Conservation (phyloP, 129 eudicot species). For the Helianthus annuus region DNA sequence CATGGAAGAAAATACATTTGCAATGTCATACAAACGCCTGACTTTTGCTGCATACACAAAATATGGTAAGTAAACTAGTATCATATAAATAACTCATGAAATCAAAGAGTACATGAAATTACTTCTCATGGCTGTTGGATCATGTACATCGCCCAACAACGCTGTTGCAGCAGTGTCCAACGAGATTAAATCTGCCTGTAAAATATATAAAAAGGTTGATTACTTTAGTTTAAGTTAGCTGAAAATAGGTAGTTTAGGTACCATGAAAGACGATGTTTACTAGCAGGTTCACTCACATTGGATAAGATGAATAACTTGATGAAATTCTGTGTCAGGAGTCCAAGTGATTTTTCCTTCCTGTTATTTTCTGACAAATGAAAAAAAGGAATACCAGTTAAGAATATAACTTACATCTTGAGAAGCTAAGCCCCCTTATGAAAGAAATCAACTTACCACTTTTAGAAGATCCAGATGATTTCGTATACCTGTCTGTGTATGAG, state of each 20-base stretch:
- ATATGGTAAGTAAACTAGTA: not conserved
- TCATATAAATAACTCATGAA: not conserved
- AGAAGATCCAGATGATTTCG: conserved; percentile 39
- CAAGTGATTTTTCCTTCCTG: conserved; percentile 83
- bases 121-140: conserved; percentile 67
- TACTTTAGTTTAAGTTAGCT: not conserved
- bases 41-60: conserved; percentile 61
- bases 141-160: conserved; percentile 63
- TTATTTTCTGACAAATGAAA: conserved; percentile 33
- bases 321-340: conserved; percentile 74
- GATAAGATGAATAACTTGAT: conserved; percentile 79
- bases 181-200: conserved; percentile 65
- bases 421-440: not conserved
- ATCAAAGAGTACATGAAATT: conserved; percentile 15
- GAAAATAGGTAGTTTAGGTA: not conserved
- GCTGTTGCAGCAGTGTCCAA: conserved; percentile 75
- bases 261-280: not conserved
- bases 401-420: not conserved
- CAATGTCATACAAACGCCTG: conserved; percentile 79
- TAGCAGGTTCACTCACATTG: conserved; percentile 46
- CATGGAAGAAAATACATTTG: conserved; percentile 74
- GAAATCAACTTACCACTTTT: conserved; percentile 39
- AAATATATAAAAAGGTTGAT: conserved; percentile 3
- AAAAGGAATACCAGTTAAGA: not conserved
- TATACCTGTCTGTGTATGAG: conserved; percentile 28